These are phyloP conservation scores for Candida gorgasii DNA, from an alignment of 805 yeast species.

Conservation along the genomic window DNA sequence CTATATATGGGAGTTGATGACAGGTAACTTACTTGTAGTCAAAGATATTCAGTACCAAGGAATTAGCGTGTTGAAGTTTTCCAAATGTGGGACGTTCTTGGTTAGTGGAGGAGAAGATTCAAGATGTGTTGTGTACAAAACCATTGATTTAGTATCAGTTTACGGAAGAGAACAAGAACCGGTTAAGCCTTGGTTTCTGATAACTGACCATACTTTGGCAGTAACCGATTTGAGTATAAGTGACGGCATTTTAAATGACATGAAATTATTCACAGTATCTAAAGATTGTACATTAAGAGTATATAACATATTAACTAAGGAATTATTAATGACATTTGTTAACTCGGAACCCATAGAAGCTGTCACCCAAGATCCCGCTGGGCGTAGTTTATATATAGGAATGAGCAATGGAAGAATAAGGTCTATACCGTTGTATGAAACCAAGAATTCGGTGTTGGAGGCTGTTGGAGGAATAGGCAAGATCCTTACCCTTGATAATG, in stretches of 20 bases:
- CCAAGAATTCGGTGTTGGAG: constrained; percentile 47
- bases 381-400: constrained; percentile 73
- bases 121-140: constrained; percentile 72
- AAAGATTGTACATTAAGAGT: constrained; percentile 73
- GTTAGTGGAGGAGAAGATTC: constrained; percentile 83
- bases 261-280: constrained; percentile 68
- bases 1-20: constrained; percentile 80
- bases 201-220: constrained; percentile 63
- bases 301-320: constrained; percentile 52
- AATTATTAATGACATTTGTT: constrained; percentile 70
- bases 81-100: constrained; percentile 61
- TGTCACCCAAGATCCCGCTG: constrained; percentile 74
- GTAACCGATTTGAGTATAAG: constrained; percentile 49
- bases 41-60: constrained; percentile 85
- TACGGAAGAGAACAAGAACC: constrained; percentile 20
- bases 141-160: constrained; percentile 54
- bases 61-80: constrained; percentile 58
- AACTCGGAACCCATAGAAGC: constrained; percentile 57
- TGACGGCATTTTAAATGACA: constrained; percentile 57
- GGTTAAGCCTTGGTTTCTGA: constrained; percentile 56
- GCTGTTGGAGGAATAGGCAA: constrained; percentile 60
- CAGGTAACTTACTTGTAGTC: constrained; percentile 72
- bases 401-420: constrained; percentile 61
- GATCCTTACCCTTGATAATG: constrained; percentile 52
- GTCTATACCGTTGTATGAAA: constrained; percentile 50